Base-by-base conservation (phyloP, 805 yeast genomes). In the Debaryomyces prosopidis region DNA sequence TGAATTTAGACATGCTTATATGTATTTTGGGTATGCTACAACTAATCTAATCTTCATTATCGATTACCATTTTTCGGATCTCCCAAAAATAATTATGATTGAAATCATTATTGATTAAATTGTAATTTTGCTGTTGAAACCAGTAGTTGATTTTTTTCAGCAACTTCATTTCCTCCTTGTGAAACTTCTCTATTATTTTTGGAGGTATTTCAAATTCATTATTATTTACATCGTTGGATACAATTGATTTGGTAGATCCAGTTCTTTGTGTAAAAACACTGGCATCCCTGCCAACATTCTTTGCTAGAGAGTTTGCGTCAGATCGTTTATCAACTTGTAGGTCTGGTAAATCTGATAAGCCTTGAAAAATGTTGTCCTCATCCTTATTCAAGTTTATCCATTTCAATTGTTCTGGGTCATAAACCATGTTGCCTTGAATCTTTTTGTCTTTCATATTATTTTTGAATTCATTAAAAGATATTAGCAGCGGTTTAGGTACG, bases 321-420 rank as follows among this genome's bases (percentile, higher is more conserved):
- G 23, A 30, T 40, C 36, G 33, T 20, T 40, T 40, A 20, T 32
- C 16, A n/a, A 32, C 18, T 31, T n/a, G 36, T 14, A 27, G 15
- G 6, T 43, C 39, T 8, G 43, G 43, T 36, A 71, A 60, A 50
- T 79, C 84, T 7, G 79, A 80, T 41, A 80, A 63, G 36, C 74
- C 81, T 33, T 67, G 74, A 50, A 82, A 79, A 3, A 81, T 78
- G 27, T 63, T 66, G 20, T 55, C 65, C 35, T 68, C 66, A 4
- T 73, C 76, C 28, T 60, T 59, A 27, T 62, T 66, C 36, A 75
- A 49, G 50, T 76, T 79, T n/a, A 81, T 71, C 89, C 89, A 84
- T 47, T 80, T 59, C 59, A 81, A 59, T 32, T 76, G 75, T 23
- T 75, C 77, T 8, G 78, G 72, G 57, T 83, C 87, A 57, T 80